Conservation (phyloP, 257 asterid genomes). For the Scutellaria barbata region DNA sequence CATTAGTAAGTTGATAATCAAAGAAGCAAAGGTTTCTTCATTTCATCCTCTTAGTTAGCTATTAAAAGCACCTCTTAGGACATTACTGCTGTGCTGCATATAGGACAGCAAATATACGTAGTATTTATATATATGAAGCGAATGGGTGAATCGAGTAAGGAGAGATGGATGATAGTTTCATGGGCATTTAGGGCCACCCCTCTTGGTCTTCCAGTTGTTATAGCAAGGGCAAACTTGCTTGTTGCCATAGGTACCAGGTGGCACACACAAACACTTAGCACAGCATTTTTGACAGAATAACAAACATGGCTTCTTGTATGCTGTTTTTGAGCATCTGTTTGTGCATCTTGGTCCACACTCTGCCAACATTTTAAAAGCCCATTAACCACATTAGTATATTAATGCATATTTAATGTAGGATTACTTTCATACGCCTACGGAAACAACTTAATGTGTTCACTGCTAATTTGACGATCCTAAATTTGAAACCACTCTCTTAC, state of each 20-base stretch:
- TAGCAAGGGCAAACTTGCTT: constrained; percentile 77
- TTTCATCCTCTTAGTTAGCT: neutral
- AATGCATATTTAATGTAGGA: too few relatives aligned
- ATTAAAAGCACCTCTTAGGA: neutral
- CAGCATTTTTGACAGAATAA: constrained; percentile 72
- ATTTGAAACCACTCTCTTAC: too few relatives aligned
- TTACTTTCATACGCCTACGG: too few relatives aligned
- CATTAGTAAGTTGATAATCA: neutral
- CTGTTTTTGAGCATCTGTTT: constrained; percentile 59
- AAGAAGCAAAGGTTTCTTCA: too few relatives aligned
- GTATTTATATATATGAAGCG: neutral
- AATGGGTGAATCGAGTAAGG: neutral
- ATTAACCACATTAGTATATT: too few relatives aligned
- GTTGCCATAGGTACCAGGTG: constrained; percentile 72
- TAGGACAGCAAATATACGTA: neutral
- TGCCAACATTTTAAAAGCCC: constrained; percentile 23
- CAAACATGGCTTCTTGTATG: constrained; percentile 76
- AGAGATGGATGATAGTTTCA: constrained; percentile 24
- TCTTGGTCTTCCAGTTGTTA: constrained; percentile 77
- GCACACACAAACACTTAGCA: constrained; percentile 64
- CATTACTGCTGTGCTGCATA: constrained; percentile 4
- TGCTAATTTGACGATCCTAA: too few relatives aligned
- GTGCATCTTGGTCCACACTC: constrained; percentile 62
- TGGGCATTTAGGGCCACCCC: constrained; percentile 76
- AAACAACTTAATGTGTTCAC: too few relatives aligned